Conservation (phyloP, 257 asterid genomes). For the Eucommia ulmoides region DNA sequence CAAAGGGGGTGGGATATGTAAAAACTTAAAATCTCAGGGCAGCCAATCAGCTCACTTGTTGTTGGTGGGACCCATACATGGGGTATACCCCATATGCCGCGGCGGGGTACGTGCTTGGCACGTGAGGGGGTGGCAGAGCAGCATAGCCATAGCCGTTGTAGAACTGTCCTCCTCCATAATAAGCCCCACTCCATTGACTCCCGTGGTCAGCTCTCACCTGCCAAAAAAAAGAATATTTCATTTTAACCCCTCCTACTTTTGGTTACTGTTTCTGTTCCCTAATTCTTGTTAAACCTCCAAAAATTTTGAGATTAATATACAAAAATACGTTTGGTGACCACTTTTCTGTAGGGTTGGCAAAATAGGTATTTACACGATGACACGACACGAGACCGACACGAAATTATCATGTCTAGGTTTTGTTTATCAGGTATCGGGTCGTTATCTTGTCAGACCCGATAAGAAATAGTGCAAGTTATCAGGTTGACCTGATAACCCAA, state of each 20-base stretch:
- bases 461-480: too few species aligned
- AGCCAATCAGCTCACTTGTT: background rate
- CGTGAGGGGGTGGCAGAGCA: background rate
- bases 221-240: too few species aligned
- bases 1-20: background rate
- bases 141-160: background rate
- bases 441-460: too few species aligned
- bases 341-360: too few species aligned
- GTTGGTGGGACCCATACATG: background rate
- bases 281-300: background rate
- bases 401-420: too few species aligned
- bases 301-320: background rate
- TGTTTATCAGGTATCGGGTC: too few species aligned
- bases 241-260: too few species aligned
- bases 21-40: background rate
- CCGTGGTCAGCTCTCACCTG: background rate
- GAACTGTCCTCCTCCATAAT: background rate
- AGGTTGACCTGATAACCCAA: too few species aligned
- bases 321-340: background rate
- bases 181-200: slow-evolving; percentile 1
- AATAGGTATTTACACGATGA: too few species aligned
- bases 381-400: too few species aligned
- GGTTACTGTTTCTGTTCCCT: too few species aligned
- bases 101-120: background rate
- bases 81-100: background rate